Conservation (phyloP, 2,329 filamentous ascomycete species). For the Ceratocystis lukuohia region DNA sequence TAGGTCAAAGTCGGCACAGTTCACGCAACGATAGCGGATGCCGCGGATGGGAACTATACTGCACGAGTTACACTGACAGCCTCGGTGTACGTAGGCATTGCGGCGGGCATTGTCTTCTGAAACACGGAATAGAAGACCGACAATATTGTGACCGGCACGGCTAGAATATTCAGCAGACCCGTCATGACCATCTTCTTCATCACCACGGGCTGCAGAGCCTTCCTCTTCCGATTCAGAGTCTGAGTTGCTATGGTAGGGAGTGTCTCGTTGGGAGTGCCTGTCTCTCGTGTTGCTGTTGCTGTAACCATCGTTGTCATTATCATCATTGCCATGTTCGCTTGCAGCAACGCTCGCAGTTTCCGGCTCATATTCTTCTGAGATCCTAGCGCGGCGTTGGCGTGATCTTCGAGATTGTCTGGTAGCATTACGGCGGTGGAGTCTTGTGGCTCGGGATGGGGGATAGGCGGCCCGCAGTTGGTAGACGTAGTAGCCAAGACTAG, state of each 20-base stretch:
- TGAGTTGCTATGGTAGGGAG: background rate
- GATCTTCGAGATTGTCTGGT: conserved; percentile 38
- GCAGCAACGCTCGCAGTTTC: background rate
- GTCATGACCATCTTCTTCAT: conserved; percentile 29
- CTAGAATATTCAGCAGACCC: conserved; percentile 35
- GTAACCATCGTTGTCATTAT: conserved; percentile 22
- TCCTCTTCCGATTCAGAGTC: background rate
- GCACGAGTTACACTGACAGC: conserved; percentile 84
- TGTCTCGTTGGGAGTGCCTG: background rate
- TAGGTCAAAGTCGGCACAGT: conserved; percentile 90
- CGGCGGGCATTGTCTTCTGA: conserved; percentile 82
- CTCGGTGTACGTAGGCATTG: conserved; percentile 82
- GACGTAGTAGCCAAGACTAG: conserved; percentile 40
- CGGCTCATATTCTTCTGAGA: conserved; percentile 10
- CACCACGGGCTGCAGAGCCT: conserved; percentile 22
- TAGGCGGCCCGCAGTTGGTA: conserved; percentile 22
- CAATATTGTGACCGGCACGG: conserved; percentile 61
- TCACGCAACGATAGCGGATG: conserved; percentile 84
- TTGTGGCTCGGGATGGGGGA: conserved; percentile 22
- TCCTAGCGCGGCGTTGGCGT: background rate
- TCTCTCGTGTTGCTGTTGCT: conserved; percentile 25
- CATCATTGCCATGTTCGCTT: conserved; percentile 1
- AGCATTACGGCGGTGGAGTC: conserved; percentile 54
- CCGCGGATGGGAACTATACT: conserved; percentile 80
- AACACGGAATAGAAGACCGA: conserved; percentile 77